Percentiles rank a stretch among this genome's conserved stretches.
Evolutionary conservation across 345 rosid genomes (phyloP).

Genomic region (Arabis alpina): DNA sequence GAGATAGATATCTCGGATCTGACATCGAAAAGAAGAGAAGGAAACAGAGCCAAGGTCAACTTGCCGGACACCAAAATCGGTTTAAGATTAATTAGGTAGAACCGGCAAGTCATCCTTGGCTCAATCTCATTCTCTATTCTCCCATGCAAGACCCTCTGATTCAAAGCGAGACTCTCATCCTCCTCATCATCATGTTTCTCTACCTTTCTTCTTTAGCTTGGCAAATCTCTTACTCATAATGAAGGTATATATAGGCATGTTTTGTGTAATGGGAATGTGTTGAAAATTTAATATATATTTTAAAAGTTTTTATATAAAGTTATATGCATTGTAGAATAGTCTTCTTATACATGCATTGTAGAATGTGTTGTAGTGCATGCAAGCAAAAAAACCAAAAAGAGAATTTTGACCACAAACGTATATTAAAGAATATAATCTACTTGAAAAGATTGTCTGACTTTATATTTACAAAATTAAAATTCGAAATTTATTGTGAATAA

Average conservation of each 20-base stretch:
- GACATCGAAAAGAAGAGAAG: constrained; percentile 39
- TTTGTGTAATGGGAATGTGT: not conserved
- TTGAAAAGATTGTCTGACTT: no score
- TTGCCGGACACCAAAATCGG: constrained; percentile 31
- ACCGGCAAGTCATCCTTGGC: constrained; percentile 49
- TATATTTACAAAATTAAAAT: no score
- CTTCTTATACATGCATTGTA: constrained; percentile 17
- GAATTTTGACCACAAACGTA: constrained; percentile 35
- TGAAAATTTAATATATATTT: not conserved
- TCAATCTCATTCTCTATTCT: constrained; percentile 38
- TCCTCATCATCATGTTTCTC: not conserved
- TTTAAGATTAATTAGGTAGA: not conserved
- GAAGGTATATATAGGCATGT: constrained; percentile 31
- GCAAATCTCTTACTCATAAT: not conserved
- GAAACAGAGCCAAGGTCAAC: constrained; percentile 42
- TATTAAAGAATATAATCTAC: constrained; percentile 9
- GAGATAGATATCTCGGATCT: constrained; percentile 20
- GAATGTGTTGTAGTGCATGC: constrained; percentile 7
- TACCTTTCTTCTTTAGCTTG: constrained; percentile 17
- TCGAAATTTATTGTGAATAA: no score
- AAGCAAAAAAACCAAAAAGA: constrained; percentile 5
- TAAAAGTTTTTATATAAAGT: not conserved
- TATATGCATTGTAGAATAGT: not conserved
- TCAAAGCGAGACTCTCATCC: constrained; percentile 4
- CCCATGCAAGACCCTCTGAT: constrained; percentile 39